These are phyloP conservation scores for Musa acuminata DNA, from an alignment of 176 grass and related monocot genomes.

Conservation along the genomic window DNA sequence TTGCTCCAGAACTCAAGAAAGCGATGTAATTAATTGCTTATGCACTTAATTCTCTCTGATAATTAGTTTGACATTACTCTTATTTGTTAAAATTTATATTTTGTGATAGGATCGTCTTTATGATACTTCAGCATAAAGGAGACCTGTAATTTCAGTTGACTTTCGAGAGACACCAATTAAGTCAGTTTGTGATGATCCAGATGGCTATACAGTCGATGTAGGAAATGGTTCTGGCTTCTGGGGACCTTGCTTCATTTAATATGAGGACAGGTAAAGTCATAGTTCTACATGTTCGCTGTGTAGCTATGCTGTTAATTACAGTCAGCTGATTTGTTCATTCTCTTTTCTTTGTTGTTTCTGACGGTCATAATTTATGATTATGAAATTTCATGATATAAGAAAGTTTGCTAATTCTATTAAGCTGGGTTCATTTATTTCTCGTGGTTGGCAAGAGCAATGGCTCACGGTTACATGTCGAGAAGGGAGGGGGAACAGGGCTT, in stretches of 20 bases:
- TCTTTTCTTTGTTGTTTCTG: background rate
- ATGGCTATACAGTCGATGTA: slow-evolving; percentile 76
- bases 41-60: background rate
- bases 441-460: no score
- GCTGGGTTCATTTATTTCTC: no score
- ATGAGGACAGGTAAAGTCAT: slow-evolving; percentile 61
- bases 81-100: slow-evolving; percentile 8
- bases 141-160: slow-evolving; percentile 70
- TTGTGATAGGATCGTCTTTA: slow-evolving; percentile 75
- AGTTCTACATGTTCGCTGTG: background rate
- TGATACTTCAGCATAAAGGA: slow-evolving; percentile 67
- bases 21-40: no score
- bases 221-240: slow-evolving; percentile 47
- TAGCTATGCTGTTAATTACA: background rate
- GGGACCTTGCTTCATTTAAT: slow-evolving; percentile 84
- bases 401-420: no score
- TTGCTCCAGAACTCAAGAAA: no score
- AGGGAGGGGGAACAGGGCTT: no score
- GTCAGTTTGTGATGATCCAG: slow-evolving; percentile 58
- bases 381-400: no score
- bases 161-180: slow-evolving; percentile 80
- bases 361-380: background rate
- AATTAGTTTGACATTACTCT: background rate
- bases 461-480: no score
- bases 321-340: background rate